Base-by-base conservation (phyloP, 257 asterid genomes). In the Sherardia arvensis region DNA sequence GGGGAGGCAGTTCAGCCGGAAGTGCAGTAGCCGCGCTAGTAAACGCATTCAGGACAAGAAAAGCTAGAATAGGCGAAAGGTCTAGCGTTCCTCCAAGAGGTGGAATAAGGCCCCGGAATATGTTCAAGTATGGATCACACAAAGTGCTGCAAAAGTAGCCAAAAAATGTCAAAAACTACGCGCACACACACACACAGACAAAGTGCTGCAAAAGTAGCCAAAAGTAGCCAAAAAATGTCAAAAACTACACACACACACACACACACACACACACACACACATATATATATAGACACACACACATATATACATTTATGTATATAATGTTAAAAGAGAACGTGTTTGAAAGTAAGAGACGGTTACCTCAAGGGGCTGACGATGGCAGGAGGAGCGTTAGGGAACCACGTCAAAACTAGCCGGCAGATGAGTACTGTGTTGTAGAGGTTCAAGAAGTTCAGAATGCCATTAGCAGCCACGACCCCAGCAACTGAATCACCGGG, bases 71-170 rank as follows among this genome's bases (percentile, higher is more conserved):
- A 0, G 96, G 98, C 1, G 98, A 88, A 40, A 91, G 80, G 68
- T 92, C 99, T 53, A 92, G 82, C 6, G 89, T 78, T 70, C 99
- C 98, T 72, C 99, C 99, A 21, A 89, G 90, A 34, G 99, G 98
- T 54, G 98, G 96, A 67, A 92, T 89, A 70, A 92, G 63, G 62
- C 98, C 97, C 0, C 97, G 92, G 83, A 92, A 89, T 78, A 92
- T 80, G 82, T 92, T 89, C 94, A 89, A 74, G 81, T 92, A 92
- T 9, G 99, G 99, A 64, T 92, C 97, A 26, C 99, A 92, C 67
- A 92, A 26, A 20, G 99, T 89, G 84, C 96, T 92, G 96, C 51
- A 70, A 69, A 84, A 75, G 29, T 53, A 78, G 67, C 5, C 32
- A 28, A 56, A 8, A 62, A 43, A 33, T 74, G 74, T 80, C 69